phyloP scores from a whole-genome alignment of 1,284 basidiomycete genomes.

The Ganoderma multipileum region DNA sequence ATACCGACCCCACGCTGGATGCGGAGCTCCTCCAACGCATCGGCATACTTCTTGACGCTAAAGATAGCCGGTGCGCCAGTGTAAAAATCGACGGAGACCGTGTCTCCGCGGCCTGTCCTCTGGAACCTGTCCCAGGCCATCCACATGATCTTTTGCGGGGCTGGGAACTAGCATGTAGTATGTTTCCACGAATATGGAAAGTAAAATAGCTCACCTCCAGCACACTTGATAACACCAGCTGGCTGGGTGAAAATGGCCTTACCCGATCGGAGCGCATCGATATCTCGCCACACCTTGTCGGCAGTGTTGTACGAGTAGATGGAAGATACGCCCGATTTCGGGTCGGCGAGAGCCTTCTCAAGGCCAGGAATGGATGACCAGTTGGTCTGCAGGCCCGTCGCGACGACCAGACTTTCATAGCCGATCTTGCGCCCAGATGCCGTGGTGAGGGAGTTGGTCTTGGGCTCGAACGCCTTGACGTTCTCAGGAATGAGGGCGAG shows the following conservation, averaged over 20 bases:
- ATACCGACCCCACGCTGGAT: slow-evolving; percentile 82
- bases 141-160: slow-evolving; percentile 95
- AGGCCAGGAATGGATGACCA: slow-evolving; percentile 85
- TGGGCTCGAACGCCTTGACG: slow-evolving; percentile 81
- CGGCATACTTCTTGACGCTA: slow-evolving; percentile 89
- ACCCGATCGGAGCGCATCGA: slow-evolving; percentile 78
- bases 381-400: slow-evolving; percentile 88
- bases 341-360: slow-evolving; percentile 77
- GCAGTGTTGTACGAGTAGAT: slow-evolving; percentile 92
- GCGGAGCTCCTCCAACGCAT: slow-evolving; percentile 83
- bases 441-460: slow-evolving; percentile 76
- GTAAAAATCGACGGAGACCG: slow-evolving; percentile 82
- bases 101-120: slow-evolving; percentile 61
- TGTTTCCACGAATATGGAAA: background rate
- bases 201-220: slow-evolving; percentile 70
- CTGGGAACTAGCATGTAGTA: slow-evolving; percentile 45
- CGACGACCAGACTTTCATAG: slow-evolving; percentile 92
- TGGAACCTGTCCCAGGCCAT: slow-evolving; percentile 87
- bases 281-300: slow-evolving; percentile 87
- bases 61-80: slow-evolving; percentile 98
- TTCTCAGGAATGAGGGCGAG: slow-evolving; percentile 80
- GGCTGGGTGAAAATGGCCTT: slow-evolving; percentile 97
- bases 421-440: slow-evolving; percentile 73
- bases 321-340: slow-evolving; percentile 86
- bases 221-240: slow-evolving; percentile 93